phyloP scores from a whole-genome alignment of 2,329 filamentous ascomycete genomes.

The Cladosporium sp. region DNA sequence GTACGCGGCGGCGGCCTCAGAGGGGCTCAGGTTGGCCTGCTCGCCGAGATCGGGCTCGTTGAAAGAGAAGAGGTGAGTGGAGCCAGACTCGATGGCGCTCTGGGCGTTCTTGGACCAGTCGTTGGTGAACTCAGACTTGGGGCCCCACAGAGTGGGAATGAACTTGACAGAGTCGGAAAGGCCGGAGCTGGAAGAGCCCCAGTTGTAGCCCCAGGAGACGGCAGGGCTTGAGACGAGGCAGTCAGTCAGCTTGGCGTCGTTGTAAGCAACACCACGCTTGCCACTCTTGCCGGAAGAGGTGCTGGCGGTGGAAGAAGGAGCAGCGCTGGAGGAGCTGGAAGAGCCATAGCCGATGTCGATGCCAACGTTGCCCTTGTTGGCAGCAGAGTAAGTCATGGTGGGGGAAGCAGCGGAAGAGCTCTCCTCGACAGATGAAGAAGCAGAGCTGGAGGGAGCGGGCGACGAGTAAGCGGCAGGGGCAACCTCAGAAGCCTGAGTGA shows the following conservation, averaged over 20 bases:
- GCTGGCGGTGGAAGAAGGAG: constrained; percentile 17
- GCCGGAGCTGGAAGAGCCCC: constrained; percentile 55
- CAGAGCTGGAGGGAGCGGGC: constrained; percentile 11
- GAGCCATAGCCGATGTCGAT: constrained; percentile 3
- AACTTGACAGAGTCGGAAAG: constrained; percentile 52
- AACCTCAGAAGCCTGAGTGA: neutral
- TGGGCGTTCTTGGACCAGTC: constrained; percentile 55
- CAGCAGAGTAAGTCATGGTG: constrained; percentile 12
- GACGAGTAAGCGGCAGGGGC: constrained; percentile 11
- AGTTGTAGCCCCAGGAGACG: constrained; percentile 69
- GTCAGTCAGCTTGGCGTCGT: constrained; percentile 56
- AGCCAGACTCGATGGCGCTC: constrained; percentile 55
- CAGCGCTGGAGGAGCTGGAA: constrained; percentile 13
- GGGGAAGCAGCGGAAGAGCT: constrained; percentile 11
- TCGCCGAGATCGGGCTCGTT: constrained; percentile 67
- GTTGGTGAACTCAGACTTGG: constrained; percentile 44
- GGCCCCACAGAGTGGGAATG: constrained; percentile 64
- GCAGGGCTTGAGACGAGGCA: constrained; percentile 50
- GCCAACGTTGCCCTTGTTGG: constrained; percentile 10
- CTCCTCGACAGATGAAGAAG: constrained; percentile 8
- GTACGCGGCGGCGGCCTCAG: constrained; percentile 55
- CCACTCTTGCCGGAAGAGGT: constrained; percentile 31
- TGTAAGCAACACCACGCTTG: constrained; percentile 72
- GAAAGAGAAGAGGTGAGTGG: constrained; percentile 63
- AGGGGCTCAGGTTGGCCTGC: constrained; percentile 62